These are phyloP conservation scores for Rubus idaeus DNA, from an alignment of 306 rosid genomes.

Conservation along the genomic window DNA sequence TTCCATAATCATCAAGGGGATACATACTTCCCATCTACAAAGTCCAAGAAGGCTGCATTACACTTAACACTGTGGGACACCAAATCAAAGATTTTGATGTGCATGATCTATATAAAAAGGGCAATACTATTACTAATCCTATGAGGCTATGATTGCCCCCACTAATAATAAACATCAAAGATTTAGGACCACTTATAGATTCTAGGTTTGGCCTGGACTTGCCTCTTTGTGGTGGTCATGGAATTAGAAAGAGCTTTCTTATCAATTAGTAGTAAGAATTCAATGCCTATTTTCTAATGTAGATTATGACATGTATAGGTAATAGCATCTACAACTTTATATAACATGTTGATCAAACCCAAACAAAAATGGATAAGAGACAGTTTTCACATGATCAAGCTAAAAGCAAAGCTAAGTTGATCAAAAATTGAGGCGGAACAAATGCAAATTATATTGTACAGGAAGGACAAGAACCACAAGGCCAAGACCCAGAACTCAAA, in stretches of 20 bases:
- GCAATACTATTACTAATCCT: not conserved
- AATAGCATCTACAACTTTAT: not conserved
- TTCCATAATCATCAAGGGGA: not conserved
- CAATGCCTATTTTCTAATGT: not conserved
- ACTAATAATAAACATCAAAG: not conserved
- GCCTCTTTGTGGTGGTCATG: slow-evolving; percentile 1
- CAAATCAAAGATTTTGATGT: not conserved
- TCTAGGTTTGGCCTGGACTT: not conserved
- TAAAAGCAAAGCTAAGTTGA: not conserved
- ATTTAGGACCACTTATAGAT: slow-evolving; percentile 2
- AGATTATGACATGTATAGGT: not conserved
- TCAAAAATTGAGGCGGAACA: not conserved
- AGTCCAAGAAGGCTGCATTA: slow-evolving; percentile 12
- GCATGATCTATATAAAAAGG: not conserved
- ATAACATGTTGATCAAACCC: slow-evolving; percentile 3
- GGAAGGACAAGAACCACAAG: slow-evolving; percentile 12
- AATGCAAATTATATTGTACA: not conserved
- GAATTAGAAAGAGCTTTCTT: slow-evolving; percentile 6
- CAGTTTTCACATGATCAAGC: not conserved
- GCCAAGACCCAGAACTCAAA: not conserved
- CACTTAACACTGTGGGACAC: not conserved
- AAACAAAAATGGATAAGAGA: slow-evolving; percentile 1
- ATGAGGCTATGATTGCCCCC: slow-evolving; percentile 13
- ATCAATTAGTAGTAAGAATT: not conserved
- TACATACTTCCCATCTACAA: not conserved